Percentiles rank a stretch among this genome's conserved stretches.
phyloP scores from a whole-genome alignment of 2,329 filamentous ascomycete genomes.

The Monilinia fructicola region DNA sequence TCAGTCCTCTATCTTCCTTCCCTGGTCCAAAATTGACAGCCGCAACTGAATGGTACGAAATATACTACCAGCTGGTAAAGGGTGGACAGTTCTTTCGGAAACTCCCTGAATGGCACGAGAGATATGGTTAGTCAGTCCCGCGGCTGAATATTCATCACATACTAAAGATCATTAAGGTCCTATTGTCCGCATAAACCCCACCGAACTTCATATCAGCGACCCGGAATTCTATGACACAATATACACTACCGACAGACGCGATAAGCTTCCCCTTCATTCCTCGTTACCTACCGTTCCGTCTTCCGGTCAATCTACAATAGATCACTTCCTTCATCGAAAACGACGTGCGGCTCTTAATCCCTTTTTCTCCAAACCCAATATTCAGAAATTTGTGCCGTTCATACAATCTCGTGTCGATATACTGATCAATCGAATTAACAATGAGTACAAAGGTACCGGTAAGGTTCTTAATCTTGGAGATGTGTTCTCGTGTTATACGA shows the following conservation, averaged over 20 bases:
- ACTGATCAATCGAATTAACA: constrained; percentile 1
- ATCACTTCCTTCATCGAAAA: constrained; percentile 31
- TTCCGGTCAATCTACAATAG: constrained; percentile 25
- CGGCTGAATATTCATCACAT: no score
- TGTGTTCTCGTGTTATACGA: constrained; percentile 12
- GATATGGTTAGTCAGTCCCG: constrained; percentile 39
- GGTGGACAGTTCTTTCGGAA: constrained; percentile 45
- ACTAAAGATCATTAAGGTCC: constrained; percentile 27
- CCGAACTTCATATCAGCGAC: constrained; percentile 44
- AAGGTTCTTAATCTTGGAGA: constrained; percentile 13
- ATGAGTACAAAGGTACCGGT: constrained; percentile 9
- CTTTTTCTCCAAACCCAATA: constrained; percentile 31
- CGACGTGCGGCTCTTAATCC: constrained; percentile 30
- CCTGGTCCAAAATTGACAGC: constrained; percentile 41
- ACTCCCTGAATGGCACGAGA: constrained; percentile 46
- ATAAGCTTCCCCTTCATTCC: constrained; percentile 24
- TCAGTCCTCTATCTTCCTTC: constrained; percentile 41
- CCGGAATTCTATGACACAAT: constrained; percentile 45
- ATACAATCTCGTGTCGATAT: constrained; percentile 18
- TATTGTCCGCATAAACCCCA: constrained; percentile 42
- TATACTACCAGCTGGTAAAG: constrained; percentile 47
- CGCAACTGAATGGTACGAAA: constrained; percentile 37
- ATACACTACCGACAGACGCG: constrained; percentile 37
- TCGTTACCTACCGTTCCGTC: constrained; percentile 16
- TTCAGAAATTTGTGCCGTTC: constrained; percentile 15